A percentile compares a stretch with the other conserved stretches of the same genome.
phyloP scores from a whole-genome alignment of 345 rosid genomes.

The sweet orange (Citrus sinensis) region DVS_A1.0 CM039163.1:19336501-19337000 shows the following conservation, averaged over 20 bases:
- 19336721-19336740: neutral
- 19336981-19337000: neutral
- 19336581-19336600: neutral
- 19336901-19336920: neutral
- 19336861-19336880: neutral
- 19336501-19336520: conserved; percentile 44
- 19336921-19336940: neutral
- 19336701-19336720: neutral
- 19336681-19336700: neutral
- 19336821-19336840: neutral
- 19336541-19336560: conserved; percentile 46
- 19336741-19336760: neutral
- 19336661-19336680: neutral
- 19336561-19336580: neutral
- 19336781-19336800: neutral
- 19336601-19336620: neutral
- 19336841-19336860: neutral
- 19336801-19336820: neutral
- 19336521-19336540: conserved; percentile 76
- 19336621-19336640: neutral
- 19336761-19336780: neutral
- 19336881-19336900: neutral
- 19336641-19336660: neutral
- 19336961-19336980: neutral
- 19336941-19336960: neutral